Evolutionary conservation across 2,329 filamentous ascomycete genomes (phyloP).

Genomic region (Teratosphaeria gauchensis): DNA sequence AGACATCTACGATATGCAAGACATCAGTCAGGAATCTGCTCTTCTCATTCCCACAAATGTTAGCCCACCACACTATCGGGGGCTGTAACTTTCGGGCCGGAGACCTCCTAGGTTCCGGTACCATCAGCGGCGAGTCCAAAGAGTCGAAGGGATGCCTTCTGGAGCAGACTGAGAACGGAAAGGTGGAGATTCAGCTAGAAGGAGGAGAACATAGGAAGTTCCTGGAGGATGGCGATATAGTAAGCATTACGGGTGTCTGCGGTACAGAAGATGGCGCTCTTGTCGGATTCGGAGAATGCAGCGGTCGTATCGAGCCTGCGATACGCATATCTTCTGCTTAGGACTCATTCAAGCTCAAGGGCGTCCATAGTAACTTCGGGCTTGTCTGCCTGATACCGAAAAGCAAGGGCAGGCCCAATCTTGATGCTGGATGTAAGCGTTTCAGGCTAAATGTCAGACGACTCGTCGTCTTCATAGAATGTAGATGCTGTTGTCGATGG

Average conservation of each 20-base stretch:
- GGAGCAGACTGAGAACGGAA: constrained; percentile 63
- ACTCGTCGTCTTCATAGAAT: too few relatives aligned
- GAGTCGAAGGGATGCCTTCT: constrained; percentile 58
- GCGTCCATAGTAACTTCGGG: neutral
- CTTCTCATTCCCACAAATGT: constrained; percentile 78
- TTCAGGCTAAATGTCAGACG: too few relatives aligned
- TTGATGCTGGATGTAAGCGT: too few relatives aligned
- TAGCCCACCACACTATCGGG: constrained; percentile 67
- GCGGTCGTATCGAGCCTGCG: constrained; percentile 49
- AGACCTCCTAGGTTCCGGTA: constrained; percentile 69
- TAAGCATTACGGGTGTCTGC: constrained; percentile 57
- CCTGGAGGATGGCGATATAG: constrained; percentile 63
- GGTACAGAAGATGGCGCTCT: constrained; percentile 52
- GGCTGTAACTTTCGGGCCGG: constrained; percentile 66
- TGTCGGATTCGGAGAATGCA: constrained; percentile 69
- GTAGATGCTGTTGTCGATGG: too few relatives aligned
- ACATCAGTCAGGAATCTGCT: constrained; percentile 59
- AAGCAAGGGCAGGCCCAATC: too few relatives aligned
- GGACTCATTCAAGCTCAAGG: too few relatives aligned
- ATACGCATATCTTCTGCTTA: neutral
- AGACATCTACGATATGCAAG: constrained; percentile 41
- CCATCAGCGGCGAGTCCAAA: constrained; percentile 57
- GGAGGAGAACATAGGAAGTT: constrained; percentile 61
- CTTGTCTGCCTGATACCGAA: neutral
- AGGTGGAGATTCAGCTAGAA: constrained; percentile 50